Base-by-base conservation (phyloP, 257 asterid genomes). In the Nicotiana knightiana region DNA sequence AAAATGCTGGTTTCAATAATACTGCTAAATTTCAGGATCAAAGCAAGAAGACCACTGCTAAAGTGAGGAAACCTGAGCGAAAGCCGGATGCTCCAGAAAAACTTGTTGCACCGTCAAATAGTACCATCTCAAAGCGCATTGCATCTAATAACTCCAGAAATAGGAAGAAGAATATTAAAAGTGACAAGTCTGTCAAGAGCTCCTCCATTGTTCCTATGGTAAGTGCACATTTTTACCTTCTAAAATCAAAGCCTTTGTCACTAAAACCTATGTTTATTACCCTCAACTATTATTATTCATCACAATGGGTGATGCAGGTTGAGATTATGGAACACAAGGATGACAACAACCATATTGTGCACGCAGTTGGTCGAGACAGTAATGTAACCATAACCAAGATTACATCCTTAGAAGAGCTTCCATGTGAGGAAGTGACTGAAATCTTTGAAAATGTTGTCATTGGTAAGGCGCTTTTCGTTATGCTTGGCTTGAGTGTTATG, bases 121-220 rank as follows among this genome's bases (percentile, higher is more conserved):
- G 54, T 24, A 39, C 54, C n/a, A 11, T 26, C 18, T 64, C 83
- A 80, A 80, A 80, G 64, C 30, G 33, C 61, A 6, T 65, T 39
- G 58, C 64, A 46, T 26, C 64, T 26, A 51, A 46, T 17, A 80
- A 64, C 73, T 82, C 75, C 81, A 66, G 78, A 85, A 85, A 82
- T 54, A 88, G 87, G 83, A 91, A 88, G 61, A 75, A 51, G 92
- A 86, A 65, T 58, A 82, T 75, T 26, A 86, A 84, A 64, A 77
- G 63, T 57, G 89, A 81, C n/a, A 90, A 89, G 84, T 73, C 51
- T 21, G 82, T 61, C 30, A 83, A 87, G 64, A 85, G 81, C 61
- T 85, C 85, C 12, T 87, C 88, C 0, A 26, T 79, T 58, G 79
- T 82, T 79, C 62, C 68, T 53, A 94, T 91, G 85, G 88, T 75